Percentiles rank a stretch among this genome's conserved stretches.
Conservation (phyloP, 768 basidiomycete genomes). For the Leccinellum luteum region DNA sequence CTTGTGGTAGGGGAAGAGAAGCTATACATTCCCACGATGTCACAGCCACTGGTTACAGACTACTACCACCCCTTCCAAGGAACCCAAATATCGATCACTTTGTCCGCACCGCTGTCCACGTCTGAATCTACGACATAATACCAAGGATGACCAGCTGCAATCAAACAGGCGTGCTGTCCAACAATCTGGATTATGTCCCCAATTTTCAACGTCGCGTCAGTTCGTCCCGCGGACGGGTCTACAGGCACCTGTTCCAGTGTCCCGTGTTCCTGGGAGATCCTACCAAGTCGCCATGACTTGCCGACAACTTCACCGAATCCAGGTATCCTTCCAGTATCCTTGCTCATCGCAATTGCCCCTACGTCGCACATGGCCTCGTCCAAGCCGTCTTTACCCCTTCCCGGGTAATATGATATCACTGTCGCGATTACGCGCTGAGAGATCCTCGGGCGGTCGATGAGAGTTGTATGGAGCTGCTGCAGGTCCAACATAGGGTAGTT, state of each 20-base stretch:
- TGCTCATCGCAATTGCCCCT: constrained; percentile 84
- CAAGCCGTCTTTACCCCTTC: constrained; percentile 53
- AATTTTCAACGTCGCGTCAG: constrained; percentile 38
- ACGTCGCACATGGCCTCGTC: constrained; percentile 85
- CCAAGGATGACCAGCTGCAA: constrained; percentile 77
- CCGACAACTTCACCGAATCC: constrained; percentile 73
- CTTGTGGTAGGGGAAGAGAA: neutral
- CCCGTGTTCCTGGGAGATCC: constrained; percentile 79
- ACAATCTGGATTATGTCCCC: constrained; percentile 70
- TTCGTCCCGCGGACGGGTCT: constrained; percentile 9
- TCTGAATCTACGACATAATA: constrained; percentile 77
- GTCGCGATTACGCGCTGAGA: constrained; percentile 69
- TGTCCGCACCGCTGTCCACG: constrained; percentile 42
- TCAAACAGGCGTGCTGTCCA: constrained; percentile 85
- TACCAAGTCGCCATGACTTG: constrained; percentile 59
- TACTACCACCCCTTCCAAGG: constrained; percentile 86
- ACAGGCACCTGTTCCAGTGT: constrained; percentile 46
- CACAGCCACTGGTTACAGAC: neutral
- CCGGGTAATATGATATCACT: constrained; percentile 79
- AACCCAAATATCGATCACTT: constrained; percentile 80
- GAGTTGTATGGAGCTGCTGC: constrained; percentile 74
- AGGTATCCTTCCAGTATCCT: constrained; percentile 73
- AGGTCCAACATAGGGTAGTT: constrained; percentile 84
- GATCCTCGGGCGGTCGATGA: constrained; percentile 55
- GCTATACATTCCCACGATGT: constrained; percentile 23